These are phyloP conservation scores for Colletotrichum abscissum DNA, from an alignment of 2,329 filamentous ascomycete genomes.

Conservation along the genomic window DNA sequence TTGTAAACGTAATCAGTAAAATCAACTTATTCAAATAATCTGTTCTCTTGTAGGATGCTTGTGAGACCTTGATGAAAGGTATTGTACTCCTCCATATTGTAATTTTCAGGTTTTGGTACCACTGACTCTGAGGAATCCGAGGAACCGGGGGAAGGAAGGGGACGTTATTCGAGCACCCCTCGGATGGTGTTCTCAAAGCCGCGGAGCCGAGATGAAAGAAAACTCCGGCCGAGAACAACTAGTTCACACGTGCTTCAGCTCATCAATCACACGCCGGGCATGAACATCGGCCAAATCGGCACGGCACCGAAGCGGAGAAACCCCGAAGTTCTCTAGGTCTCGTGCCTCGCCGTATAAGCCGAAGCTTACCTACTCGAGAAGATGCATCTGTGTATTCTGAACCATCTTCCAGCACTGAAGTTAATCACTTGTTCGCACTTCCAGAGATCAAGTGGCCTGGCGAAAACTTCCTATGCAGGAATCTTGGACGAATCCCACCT, in stretches of 20 bases:
- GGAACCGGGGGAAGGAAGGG: background rate
- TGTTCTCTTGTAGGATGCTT: too few relatives aligned
- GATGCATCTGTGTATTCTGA: too few relatives aligned
- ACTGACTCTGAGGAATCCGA: background rate
- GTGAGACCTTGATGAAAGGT: too few relatives aligned
- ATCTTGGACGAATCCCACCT: too few relatives aligned
- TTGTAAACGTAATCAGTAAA: slow-evolving; percentile 28
- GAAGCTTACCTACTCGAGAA: too few relatives aligned
- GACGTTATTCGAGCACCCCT: background rate
- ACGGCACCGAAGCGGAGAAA: slow-evolving; percentile 20
- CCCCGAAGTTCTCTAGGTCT: background rate
- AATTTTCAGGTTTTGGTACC: too few relatives aligned
- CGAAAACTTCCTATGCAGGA: too few relatives aligned
- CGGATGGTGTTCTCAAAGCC: background rate
- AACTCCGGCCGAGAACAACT: background rate
- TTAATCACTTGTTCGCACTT: too few relatives aligned
- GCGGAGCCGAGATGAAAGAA: background rate
- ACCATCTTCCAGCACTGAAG: too few relatives aligned
- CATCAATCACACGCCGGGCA: background rate
- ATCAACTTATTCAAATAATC: background rate
- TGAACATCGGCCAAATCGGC: slow-evolving; percentile 17
- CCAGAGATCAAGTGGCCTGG: too few relatives aligned
- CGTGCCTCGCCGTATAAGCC: background rate
- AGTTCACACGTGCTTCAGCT: background rate
- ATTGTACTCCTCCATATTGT: too few relatives aligned